These are phyloP conservation scores for Lentinula detonsa DNA, from an alignment of 768 basidiomycete genomes.

Conservation along the genomic window DNA sequence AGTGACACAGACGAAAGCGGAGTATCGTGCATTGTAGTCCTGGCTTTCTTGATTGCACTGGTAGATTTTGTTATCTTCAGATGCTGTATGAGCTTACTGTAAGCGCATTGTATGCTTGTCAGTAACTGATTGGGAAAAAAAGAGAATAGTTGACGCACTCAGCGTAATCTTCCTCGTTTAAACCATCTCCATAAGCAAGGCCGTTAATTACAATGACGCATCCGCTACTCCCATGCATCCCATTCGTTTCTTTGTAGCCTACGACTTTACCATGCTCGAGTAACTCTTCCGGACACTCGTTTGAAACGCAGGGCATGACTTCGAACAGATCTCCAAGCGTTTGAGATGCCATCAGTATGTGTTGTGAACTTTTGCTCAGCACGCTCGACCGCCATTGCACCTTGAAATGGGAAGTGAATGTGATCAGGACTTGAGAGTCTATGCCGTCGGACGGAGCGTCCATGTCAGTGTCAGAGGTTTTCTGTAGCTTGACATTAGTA, in stretches of 20 bases:
- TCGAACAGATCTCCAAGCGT: conserved; percentile 59
- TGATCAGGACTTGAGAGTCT: conserved; percentile 43
- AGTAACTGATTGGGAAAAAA: neutral
- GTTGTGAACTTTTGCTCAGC: conserved; percentile 59
- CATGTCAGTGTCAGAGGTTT: conserved; percentile 16
- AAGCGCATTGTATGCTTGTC: neutral
- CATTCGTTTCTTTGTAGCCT: conserved; percentile 23
- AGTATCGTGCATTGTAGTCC: conserved; percentile 40
- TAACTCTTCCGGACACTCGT: conserved; percentile 41
- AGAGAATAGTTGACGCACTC: conserved; percentile 34
- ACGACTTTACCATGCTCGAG: conserved; percentile 23
- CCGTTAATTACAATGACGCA: conserved; percentile 60
- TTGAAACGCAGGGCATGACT: conserved; percentile 57
- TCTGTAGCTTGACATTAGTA: conserved; percentile 5
- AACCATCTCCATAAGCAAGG: conserved; percentile 50
- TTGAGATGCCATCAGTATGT: conserved; percentile 65
- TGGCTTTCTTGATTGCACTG: conserved; percentile 29
- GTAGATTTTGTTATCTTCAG: conserved; percentile 22
- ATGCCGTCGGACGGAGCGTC: conserved; percentile 10
- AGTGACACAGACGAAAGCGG: conserved; percentile 48
- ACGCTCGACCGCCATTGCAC: conserved; percentile 57
- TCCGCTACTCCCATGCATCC: conserved; percentile 20
- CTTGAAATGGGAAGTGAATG: conserved; percentile 54
- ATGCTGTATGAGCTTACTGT: conserved; percentile 43
- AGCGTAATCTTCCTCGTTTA: conserved; percentile 47